Evolutionary conservation across 2,329 filamentous ascomycete species (phyloP), one percentile per base, ranked within the genome.

Genomic region (Sporothrix protearum): DNA sequence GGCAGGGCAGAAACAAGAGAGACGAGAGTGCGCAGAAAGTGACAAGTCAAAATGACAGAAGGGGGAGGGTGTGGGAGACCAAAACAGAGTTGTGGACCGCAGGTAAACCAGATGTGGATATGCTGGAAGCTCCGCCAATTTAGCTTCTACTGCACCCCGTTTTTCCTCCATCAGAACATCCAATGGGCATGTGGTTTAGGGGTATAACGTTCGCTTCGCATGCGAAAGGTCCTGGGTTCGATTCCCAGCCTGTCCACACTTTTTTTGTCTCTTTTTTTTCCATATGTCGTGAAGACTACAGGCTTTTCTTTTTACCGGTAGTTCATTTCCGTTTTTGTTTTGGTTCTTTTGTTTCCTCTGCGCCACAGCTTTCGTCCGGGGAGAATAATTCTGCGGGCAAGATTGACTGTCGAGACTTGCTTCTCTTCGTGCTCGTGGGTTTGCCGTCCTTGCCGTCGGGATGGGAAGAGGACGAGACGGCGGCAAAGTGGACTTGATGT

Each of bases 401-500:
- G 12, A 30, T 42, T 22, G 57, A 61, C 7, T 42, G 7, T 28
- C 53, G 57, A 61, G 36, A 42, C 57, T 39, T 39, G 33, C 19
- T 8, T 25, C 25, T n/a, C n/a, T n/a, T 59, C 36, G 22, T 63
- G 59, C 28, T 8, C 10, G 49, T 57, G 67, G 67, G 30, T 22
- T 30, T 47, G 33, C 51, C 67, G 67, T 47, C 14, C 22, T 59
- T 69, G 49, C 67, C 67, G 67, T 69, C 67, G 67, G 67, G 67
- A 69, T 45, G n/a, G 14, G n/a, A 67, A 16, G n/a, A 33, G n/a
- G 30, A 47, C 6, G 61, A 30, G 55, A 45, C 2, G 61, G 16
- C 19, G 39, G 22, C 19, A 39, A 7, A 49, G 25, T 19, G 25
- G 10, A 49, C 25, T 6, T 10, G 16, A 45, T n/a, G 51, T 7